Conservation (phyloP, 2,329 filamentous ascomycete genomes). For the Aspergillus terreus region DNA sequence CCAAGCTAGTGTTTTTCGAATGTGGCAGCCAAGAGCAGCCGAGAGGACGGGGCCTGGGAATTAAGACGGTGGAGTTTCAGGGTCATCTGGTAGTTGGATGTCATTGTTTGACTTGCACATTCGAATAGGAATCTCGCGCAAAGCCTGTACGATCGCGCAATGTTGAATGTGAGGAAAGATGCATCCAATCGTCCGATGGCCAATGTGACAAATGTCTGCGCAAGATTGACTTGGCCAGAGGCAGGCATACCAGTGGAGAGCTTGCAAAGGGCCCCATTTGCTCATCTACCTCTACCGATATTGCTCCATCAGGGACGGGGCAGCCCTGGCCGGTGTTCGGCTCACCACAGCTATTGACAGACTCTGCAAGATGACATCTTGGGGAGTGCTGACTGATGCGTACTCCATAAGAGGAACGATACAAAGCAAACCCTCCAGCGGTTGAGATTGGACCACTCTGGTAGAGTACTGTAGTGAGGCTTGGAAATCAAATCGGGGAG, state of each 20-base stretch:
- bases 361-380: constrained; percentile 5
- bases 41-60: not conserved
- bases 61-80: not conserved
- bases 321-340: constrained; percentile 10
- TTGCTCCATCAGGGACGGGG: constrained; percentile 9
- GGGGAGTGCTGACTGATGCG: not conserved
- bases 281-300: constrained; percentile 9
- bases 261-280: constrained; percentile 6
- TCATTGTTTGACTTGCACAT: constrained; percentile 6
- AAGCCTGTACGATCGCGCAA: constrained; percentile 6
- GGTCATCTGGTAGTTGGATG: not conserved
- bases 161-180: constrained; percentile 12
- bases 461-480: constrained; percentile 9
- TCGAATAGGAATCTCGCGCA: constrained; percentile 6
- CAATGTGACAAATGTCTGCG: constrained; percentile 7
- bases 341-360: constrained; percentile 5
- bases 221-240: constrained; percentile 4
- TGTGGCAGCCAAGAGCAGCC: not conserved
- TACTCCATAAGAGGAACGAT: constrained; percentile 6
- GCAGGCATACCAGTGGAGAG: constrained; percentile 4
- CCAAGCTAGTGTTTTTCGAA: not conserved
- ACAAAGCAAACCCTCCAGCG: constrained; percentile 6
- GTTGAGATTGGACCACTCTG: constrained; percentile 2
- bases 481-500: constrained; percentile 13
- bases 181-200: constrained; percentile 6